Base-by-base conservation (phyloP, 2,329 filamentous ascomycete species). In the Fusarium sp. region DNA sequence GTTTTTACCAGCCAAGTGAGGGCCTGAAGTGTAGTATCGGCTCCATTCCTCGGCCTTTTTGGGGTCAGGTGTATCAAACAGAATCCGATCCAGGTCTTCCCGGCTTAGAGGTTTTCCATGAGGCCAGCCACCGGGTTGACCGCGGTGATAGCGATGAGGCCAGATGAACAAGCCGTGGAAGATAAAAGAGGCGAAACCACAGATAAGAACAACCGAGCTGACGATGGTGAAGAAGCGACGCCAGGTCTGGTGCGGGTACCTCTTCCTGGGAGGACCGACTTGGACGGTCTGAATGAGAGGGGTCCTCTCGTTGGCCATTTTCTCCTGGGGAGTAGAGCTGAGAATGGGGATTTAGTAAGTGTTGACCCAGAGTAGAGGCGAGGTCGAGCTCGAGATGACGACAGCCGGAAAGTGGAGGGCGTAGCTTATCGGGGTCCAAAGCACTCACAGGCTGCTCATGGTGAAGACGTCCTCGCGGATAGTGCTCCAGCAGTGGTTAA, bases 1-100 rank as follows among this genome's bases (percentile, higher is more conserved):
- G 80, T 96, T 97, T 84, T 92, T 91, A 22, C 94, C 94, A 1
- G 92, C 93, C 58, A 96, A 83, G 82, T 96, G 94, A 20, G 92
- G 88, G 0, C 94, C 94, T 0, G 91, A 85, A 0, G 94, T 94
- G 78, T 96, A 96, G 81, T 95, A 96, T 71, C 86, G 86, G 81
- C 91, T 94, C 93, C 93, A 95, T 83, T 94, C 90, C 72, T 89
- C 87, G 10, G 89, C 89, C 73, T 87, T 87, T 56, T 88, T 83
- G 33, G 86, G 84, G 65, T 86, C 88, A 6, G 91, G 91, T 0
- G 90, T 91, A 31, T 89, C 85, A 50, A 91, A 83, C 40, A 93
- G 80, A 33, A 92, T 88, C 7, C 83, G 77, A 70, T 87, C 84
- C n/a, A 92, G 84, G 74, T 91, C 84, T 38, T 88, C 84, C 68